Evolutionary conservation across 1,284 basidiomycete species (phyloP).

Genomic region (Leccinum pseudoinsigne): DNA sequence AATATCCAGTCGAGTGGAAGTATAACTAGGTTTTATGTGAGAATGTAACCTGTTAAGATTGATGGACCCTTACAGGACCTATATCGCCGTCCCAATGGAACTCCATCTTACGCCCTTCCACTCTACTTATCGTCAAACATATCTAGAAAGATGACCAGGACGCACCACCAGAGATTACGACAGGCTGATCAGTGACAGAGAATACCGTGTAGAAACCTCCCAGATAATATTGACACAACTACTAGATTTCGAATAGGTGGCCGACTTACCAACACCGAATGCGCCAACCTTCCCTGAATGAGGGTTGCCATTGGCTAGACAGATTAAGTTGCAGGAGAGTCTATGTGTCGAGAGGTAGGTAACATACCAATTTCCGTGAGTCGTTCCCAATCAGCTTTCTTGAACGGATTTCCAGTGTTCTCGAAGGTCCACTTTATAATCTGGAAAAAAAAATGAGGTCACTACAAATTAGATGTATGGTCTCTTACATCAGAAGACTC

Average conservation of each 20-base stretch:
- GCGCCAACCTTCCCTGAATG: conserved; percentile 60
- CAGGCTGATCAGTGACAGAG: not conserved
- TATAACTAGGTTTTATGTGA: not conserved
- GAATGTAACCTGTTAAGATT: not conserved
- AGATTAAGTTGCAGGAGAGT: not conserved
- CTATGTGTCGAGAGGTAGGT: no score
- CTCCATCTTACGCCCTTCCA: not conserved
- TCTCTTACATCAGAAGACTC: no score
- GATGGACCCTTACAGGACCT: not conserved
- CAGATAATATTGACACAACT: conserved; percentile 25
- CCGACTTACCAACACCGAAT: conserved; percentile 67
- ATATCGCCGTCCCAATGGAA: not conserved
- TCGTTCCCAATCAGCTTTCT: no score
- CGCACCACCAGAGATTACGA: not conserved
- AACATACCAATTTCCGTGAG: no score
- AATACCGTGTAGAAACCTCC: conserved; percentile 1
- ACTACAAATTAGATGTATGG: accelerated
- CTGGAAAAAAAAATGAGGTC: no score
- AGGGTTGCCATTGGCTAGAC: conserved; percentile 74
- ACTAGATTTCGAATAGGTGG: not conserved
- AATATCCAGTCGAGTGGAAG: conserved; percentile 64
- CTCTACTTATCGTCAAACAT: not conserved
- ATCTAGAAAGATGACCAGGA: not conserved
- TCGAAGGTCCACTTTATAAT: no score
- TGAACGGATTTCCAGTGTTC: no score